Base-by-base conservation (phyloP, 208 protist species). In the Naegleria gruberi region DNA sequence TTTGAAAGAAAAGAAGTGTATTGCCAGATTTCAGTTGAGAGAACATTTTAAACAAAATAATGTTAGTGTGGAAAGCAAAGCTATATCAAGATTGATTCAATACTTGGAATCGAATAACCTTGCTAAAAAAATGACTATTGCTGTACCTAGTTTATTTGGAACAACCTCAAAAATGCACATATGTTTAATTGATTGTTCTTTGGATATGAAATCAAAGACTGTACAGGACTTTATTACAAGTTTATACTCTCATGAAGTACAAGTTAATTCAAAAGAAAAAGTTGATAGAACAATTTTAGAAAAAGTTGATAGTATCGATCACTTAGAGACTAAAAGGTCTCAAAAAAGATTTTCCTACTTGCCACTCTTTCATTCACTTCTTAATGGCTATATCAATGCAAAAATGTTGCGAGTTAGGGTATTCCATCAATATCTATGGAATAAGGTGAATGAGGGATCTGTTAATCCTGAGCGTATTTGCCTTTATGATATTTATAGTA, bases 331-430 rank as follows among this genome's bases (percentile, higher is more conserved):
- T 1, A 77, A 77, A 37, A 30, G 8, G 30, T 8, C 65, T 37
- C 0, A 19, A 37, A 77, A 77, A 77, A 77, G 65, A 77, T 37
- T 26, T 26, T 37, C 1, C 6, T 37, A 77, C 8, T 12, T 8
- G 6, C 34, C 41, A 40, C 6, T 51, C 4, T 87, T 44, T 26
- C 10, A 55, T 51, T 55, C 23, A 55, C n/a, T 87, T 4, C 4
- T 30, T 15, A 87, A 87, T 55, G 83, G 83, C 34, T 87, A 87
- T 40, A 55, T 55, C 12, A 87, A 87, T 55, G 41, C 83, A n/a
- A 87, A 55, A 34, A 87, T 87, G 83, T 15, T 87, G 4, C 17
- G 83, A 40, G 83, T 87, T 8, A 87, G 55, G 55, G 1, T 34
- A 30, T 87, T 87, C 37, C 44, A 87, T 34, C 7, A 55, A 40